phyloP scores from a whole-genome alignment of 2,329 filamentous ascomycete species.

The Graphilbum fragrans region DNA sequence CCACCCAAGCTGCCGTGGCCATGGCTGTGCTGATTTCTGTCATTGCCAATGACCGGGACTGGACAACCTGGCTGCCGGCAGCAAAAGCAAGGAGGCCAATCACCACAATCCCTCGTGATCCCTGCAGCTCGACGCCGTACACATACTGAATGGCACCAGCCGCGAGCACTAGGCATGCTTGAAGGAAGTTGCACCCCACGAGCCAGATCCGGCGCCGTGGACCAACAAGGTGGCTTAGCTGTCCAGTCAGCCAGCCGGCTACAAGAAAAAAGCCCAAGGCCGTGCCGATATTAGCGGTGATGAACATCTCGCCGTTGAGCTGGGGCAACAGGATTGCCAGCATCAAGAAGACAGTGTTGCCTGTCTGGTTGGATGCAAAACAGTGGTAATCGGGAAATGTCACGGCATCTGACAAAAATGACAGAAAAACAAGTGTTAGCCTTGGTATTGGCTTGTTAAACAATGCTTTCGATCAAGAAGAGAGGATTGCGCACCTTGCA shows the following conservation, averaged over 20 bases:
- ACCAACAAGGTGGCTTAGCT: constrained; percentile 40
- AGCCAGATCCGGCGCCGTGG: constrained; percentile 40
- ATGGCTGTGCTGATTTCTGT: constrained; percentile 53
- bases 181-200: constrained; percentile 39
- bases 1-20: constrained; percentile 51
- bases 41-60: constrained; percentile 39
- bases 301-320: constrained; percentile 34
- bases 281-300: constrained; percentile 39
- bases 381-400: constrained; percentile 50
- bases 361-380: constrained; percentile 54
- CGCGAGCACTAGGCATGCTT: constrained; percentile 39
- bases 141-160: constrained; percentile 36
- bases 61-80: constrained; percentile 46
- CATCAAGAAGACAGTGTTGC: constrained; percentile 49
- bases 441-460: too few species aligned
- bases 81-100: constrained; percentile 41
- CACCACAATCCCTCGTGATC: constrained; percentile 26
- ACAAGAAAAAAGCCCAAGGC: constrained; percentile 43
- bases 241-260: constrained; percentile 42
- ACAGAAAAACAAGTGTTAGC: not conserved
- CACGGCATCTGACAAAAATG: constrained; percentile 32
- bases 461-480: not conserved
- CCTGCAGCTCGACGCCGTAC: constrained; percentile 22
- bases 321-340: constrained; percentile 37
- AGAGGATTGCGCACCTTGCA: constrained; percentile 26